Conservation (phyloP, 495 filamentous ascomycete species). For the Penicillium silybi region DNA sequence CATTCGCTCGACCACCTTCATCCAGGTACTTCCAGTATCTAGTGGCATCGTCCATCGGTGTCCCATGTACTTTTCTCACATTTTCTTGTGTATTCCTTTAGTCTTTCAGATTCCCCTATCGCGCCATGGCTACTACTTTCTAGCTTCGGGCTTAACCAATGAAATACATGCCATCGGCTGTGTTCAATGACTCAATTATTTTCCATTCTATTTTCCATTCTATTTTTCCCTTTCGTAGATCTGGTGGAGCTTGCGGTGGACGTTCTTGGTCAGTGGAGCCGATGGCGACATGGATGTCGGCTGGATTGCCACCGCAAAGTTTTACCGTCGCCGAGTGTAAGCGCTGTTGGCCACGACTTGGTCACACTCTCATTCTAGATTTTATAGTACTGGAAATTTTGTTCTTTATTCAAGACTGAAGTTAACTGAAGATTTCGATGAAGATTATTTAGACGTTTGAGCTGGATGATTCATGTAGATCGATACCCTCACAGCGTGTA, state of each 20-base stretch:
- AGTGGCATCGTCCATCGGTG: conserved; percentile 22
- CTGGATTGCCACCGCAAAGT: neutral
- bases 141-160: conserved; percentile 22
- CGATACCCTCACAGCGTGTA: conserved; percentile 5
- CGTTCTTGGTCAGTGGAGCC: neutral
- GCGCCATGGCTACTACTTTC: conserved; percentile 27
- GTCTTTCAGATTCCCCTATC: conserved; percentile 24
- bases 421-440: neutral
- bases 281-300: conserved; percentile 13
- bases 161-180: conserved; percentile 10
- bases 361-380: neutral
- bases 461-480: neutral
- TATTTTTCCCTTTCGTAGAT: neutral
- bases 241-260: neutral
- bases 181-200: conserved; percentile 5
- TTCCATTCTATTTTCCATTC: neutral
- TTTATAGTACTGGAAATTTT: neutral
- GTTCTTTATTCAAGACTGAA: neutral
- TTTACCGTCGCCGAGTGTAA: conserved; percentile 2
- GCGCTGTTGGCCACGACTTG: neutral
- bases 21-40: conserved; percentile 7
- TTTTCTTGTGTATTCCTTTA: neutral
- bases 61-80: conserved; percentile 3
- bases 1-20: conserved; percentile 13
- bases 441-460: neutral